Base-by-base conservation (phyloP, 768 basidiomycete genomes). In the Tulasnella sp. region DNA sequence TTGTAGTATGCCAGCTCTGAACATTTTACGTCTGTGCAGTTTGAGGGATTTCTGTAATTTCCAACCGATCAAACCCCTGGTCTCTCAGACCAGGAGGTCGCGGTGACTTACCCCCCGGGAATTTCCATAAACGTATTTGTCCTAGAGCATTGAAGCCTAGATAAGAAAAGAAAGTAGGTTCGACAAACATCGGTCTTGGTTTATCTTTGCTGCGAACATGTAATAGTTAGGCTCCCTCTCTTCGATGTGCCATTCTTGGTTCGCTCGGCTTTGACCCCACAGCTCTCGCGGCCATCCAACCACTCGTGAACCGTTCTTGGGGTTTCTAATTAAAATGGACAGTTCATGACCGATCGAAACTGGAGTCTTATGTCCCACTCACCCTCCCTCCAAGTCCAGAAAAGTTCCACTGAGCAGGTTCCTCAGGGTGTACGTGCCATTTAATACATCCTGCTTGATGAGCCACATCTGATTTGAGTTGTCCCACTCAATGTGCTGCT, bases 311-410 rank as follows among this genome's bases (percentile, higher is more conserved):
- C 16, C 32, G 5, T 67, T 32, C n/a, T 35, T 13, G 18, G 23
- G 61, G 2, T 67, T 26, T 67, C 61, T 67, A 35, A 35, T 26
- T 9, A 18, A 67, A 67, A 20, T 5, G 0, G n/a, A 29, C 1
- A 16, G 9, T 29, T 61, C 23, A 26, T 26, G 6, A n/a, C 57
- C n/a, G 16, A 29, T 1, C 29, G 32, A 61, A 40, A 32, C 39
- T 2, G 16, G 7, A 18, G 16, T 70, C 16, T 15, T 6, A 0
- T 48, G 48, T 18, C 48, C 3, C 5, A 15, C 29, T 29, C 42
- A 72, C 71, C 71, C 44, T n/a, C 39, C 71, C 39, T 13, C 29
- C 71, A 42, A n/a, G 29, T 72, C 71, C 39, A 72, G 13, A n/a
- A 3, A 40, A 7, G 71, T 72, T 39, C 71, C 71, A 18, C 23